These are phyloP conservation scores for Trichoderma reesei DNA, from an alignment of 495 filamentous ascomycete species.

Conservation along the genomic window DNA sequence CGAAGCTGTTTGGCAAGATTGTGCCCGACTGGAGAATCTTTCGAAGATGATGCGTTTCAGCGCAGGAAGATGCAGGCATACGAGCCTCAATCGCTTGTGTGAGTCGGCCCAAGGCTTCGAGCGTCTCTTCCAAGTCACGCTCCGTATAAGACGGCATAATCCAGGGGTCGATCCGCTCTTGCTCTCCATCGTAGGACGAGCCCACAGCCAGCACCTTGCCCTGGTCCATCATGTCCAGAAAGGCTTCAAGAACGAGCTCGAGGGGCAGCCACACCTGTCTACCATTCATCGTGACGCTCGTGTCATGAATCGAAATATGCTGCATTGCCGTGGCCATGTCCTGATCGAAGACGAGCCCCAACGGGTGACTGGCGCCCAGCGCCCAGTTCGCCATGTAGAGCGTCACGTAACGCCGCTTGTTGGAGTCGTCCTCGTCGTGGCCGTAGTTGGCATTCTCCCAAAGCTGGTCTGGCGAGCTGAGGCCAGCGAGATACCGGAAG, in stretches of 20 bases:
- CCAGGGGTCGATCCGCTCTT: neutral
- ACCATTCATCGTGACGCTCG: slow-evolving; percentile 5
- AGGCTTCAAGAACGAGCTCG: slow-evolving; percentile 4
- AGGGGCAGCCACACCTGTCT: neutral
- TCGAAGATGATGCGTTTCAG: neutral
- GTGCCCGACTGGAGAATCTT: neutral
- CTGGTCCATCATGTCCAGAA: slow-evolving; percentile 1
- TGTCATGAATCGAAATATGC: neutral
- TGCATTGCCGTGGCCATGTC: neutral
- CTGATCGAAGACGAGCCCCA: slow-evolving; percentile 1
- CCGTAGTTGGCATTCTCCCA: neutral
- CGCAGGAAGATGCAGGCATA: neutral
- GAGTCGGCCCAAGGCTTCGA: neutral
- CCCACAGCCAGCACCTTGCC: neutral
- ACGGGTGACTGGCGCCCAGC: neutral
- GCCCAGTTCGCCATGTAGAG: slow-evolving; percentile 7
- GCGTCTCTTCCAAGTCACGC: neutral
- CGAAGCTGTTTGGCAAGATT: neutral
- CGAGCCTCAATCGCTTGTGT: neutral
- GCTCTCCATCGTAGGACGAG: neutral
- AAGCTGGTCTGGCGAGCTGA: neutral
- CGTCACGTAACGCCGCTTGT: neutral
- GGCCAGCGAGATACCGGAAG: neutral
- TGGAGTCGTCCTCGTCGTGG: slow-evolving; percentile 1
- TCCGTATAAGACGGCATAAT: slow-evolving; percentile 1